Conservation (phyloP, 2,329 filamentous ascomycete genomes). For the Pseudogymnoascus sp. region DNA sequence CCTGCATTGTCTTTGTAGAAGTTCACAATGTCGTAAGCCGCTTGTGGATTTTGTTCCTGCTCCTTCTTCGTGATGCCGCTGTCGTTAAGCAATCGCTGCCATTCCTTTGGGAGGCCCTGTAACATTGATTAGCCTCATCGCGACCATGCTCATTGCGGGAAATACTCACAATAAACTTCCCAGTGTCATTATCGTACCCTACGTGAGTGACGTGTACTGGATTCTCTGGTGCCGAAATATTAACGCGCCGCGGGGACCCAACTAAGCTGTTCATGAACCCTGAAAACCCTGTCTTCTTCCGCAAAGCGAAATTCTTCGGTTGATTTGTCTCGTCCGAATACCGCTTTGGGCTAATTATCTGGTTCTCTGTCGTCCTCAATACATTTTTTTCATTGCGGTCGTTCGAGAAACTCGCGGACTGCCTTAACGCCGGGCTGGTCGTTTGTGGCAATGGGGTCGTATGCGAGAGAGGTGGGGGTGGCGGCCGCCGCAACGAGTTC, state of each 20-base stretch:
- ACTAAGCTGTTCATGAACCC: constrained; percentile 78
- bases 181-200: constrained; percentile 91
- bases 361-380: constrained; percentile 37
- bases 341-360: constrained; percentile 53
- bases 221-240: constrained; percentile 96
- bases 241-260: constrained; percentile 77
- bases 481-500: constrained; percentile 31
- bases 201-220: constrained; percentile 97
- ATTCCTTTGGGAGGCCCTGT: constrained; percentile 91
- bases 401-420: constrained; percentile 57
- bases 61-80: constrained; percentile 95
- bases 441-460: constrained; percentile 46
- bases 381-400: constrained; percentile 40
- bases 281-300: constrained; percentile 84
- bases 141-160: background rate
- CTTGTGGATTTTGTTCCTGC: constrained; percentile 89
- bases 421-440: constrained; percentile 50
- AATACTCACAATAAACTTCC: constrained; percentile 73
- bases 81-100: constrained; percentile 91
- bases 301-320: constrained; percentile 47
- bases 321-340: constrained; percentile 71
- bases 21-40: constrained; percentile 88
- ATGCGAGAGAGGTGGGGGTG: constrained; percentile 39
- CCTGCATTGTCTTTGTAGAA: constrained; percentile 96
- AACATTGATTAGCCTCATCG: constrained; percentile 6